These are phyloP conservation scores for Cystobasidium sp. DNA, from an alignment of 1,284 basidiomycete species.

Conservation along the genomic window DNA sequence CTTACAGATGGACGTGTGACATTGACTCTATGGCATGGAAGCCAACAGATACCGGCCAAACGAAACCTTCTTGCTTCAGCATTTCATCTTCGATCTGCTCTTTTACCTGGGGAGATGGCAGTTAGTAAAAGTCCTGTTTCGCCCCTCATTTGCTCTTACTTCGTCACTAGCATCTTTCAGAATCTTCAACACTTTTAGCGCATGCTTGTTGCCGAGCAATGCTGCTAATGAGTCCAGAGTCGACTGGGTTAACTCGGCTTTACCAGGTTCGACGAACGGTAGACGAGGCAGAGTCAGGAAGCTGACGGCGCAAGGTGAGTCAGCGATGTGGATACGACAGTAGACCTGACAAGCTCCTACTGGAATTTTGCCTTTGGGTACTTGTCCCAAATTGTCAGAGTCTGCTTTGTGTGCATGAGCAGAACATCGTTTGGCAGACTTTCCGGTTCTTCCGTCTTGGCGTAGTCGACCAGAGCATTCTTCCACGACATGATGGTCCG, in stretches of 20 bases:
- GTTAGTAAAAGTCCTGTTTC: background rate
- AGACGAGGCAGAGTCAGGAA: slow-evolving; percentile 39
- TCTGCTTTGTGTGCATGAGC: slow-evolving; percentile 27
- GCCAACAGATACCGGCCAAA: slow-evolving; percentile 78
- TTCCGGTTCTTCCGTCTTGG: slow-evolving; percentile 25
- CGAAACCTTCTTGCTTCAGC: slow-evolving; percentile 73
- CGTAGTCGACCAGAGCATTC: slow-evolving; percentile 42
- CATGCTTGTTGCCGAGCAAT: slow-evolving; percentile 26
- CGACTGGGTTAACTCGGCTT: slow-evolving; percentile 4
- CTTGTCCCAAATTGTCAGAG: slow-evolving; percentile 43
- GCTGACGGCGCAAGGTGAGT: background rate
- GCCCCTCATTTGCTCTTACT: background rate
- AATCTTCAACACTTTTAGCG: slow-evolving; percentile 30
- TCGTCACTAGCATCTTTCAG: slow-evolving; percentile 42
- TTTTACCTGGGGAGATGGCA: slow-evolving; percentile 18
- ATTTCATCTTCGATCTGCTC: slow-evolving; percentile 78
- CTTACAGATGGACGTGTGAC: slow-evolving; percentile 57
- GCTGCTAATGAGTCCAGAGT: slow-evolving; percentile 34
- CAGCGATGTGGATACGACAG: background rate
- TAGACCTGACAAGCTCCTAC: background rate
- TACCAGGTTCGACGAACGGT: slow-evolving; percentile 14
- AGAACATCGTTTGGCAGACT: slow-evolving; percentile 34
- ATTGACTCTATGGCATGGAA: slow-evolving; percentile 79
- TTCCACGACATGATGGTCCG: slow-evolving; percentile 39
- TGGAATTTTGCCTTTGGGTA: slow-evolving; percentile 45